Evolutionary conservation across 495 filamentous ascomycete genomes (phyloP), one percentile per base, ranked within the genome.

Genomic region (Beverwykella pulmonaria): DNA sequence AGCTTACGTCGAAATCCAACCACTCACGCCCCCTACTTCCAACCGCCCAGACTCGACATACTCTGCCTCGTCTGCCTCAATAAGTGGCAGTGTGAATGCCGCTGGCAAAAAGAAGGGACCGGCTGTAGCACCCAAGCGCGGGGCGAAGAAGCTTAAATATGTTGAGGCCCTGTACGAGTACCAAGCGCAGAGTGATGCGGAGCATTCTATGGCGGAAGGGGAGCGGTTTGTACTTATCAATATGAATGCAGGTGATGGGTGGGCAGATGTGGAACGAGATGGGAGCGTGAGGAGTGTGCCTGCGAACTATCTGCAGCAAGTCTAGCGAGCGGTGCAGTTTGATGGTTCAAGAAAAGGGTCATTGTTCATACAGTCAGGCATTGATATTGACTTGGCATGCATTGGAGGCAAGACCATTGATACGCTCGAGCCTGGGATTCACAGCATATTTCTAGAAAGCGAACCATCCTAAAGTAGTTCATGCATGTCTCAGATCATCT

Each of bases 121-220:
- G 0, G 92, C 88, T 0, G 94, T 98, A 15, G 95, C 93, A 23
- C 94, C 94, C 10, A 88, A 90, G 68, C 85, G 93, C 9, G 93
- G 93, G 10, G 94, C 92, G 15, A 96, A 96, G 86, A 96, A 96
- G 71, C 78, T 97, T n/a, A 90, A 89, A 72, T 95, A 97, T 68
- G 93, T 94, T 7, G 91, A 96, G 74, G 94, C 94, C 1, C 41
- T 97, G 74, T 98, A 97, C 72, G 92, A 93, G 29, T 98, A 98
- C 73, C 81, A 88, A 63, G 91, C 93, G 8, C 85, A 90, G 65
- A 92, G 87, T 71, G 92, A 94, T 36, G 85, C 85, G 30, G 94
- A 98, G 76, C 91, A 91, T 79, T 90, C 81, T 73, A 98, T 98
- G 91, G 65, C 73, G 2, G 94, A 94, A 78, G 94, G 94, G 0